These are phyloP conservation scores for Alternaria longipes DNA, from an alignment of 2,329 filamentous ascomycete genomes.

Conservation along the genomic window DNA sequence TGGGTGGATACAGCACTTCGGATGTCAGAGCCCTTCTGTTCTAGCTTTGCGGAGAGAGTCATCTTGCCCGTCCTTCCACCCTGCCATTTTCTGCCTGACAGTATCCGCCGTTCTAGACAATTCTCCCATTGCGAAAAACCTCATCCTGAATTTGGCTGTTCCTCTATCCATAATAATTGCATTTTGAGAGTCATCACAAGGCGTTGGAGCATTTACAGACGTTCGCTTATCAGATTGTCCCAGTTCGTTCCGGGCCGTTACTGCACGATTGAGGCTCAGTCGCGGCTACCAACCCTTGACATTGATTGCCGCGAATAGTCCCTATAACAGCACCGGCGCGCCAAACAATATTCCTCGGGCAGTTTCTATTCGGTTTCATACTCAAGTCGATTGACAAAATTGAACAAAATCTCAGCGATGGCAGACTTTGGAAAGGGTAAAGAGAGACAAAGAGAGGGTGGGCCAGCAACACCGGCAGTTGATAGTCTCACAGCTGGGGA, in stretches of 20 bases:
- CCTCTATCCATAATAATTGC: background rate
- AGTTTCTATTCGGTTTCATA: too few relatives aligned
- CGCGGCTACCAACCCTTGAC: conserved; percentile 4
- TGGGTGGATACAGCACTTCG: background rate
- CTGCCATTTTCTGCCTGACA: background rate
- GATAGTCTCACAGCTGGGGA: background rate
- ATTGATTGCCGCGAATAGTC: background rate
- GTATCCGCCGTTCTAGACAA: background rate
- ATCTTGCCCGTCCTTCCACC: background rate
- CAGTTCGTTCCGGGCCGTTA: conserved; percentile 9
- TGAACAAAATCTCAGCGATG: background rate
- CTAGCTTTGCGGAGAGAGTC: conserved; percentile 1
- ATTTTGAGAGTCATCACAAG: background rate
- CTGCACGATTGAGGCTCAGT: conserved; percentile 10
- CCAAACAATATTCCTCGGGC: background rate
- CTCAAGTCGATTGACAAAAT: background rate
- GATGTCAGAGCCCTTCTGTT: conserved; percentile 6
- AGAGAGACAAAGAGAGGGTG: conserved; percentile 1
- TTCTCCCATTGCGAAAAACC: background rate
- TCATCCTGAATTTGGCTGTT: background rate
- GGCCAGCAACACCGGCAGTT: background rate
- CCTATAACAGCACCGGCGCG: background rate
- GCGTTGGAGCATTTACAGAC: background rate
- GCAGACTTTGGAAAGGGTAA: conserved; percentile 8
- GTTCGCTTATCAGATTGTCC: conserved; percentile 10